phyloP scores from a whole-genome alignment of 805 yeast species.

The Wickerhamomyces hampshirensis region DNA sequence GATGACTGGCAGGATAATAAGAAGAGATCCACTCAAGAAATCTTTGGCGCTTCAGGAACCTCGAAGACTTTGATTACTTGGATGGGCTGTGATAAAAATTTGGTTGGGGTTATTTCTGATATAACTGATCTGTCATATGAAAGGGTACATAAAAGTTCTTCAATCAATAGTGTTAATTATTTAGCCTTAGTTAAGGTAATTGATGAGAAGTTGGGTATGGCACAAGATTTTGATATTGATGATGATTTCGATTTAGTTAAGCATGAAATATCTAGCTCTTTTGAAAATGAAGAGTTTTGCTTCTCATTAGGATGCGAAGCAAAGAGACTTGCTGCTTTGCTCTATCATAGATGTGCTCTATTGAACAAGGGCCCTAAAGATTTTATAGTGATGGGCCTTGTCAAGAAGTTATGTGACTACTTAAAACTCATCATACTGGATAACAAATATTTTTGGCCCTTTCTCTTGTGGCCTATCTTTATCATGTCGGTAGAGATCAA shows the following conservation, averaged over 20 bases:
- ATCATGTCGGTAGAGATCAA: constrained; percentile 4
- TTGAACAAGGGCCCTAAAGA: constrained; percentile 5
- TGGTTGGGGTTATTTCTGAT: constrained; percentile 7
- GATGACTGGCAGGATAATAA: constrained; percentile 6
- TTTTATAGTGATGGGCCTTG: not conserved
- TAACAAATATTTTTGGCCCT: constrained; percentile 5
- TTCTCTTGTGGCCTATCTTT: constrained; percentile 10
- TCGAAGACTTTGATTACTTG: constrained; percentile 3
- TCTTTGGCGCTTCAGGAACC: too few relatives aligned
- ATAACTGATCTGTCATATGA: constrained; percentile 8
- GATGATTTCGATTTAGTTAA: not conserved
- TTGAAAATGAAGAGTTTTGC: constrained; percentile 5
- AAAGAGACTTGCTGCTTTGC: constrained; percentile 5
- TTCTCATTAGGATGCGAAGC: constrained; percentile 8
- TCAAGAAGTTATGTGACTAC: constrained; percentile 1
- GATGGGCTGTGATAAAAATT: constrained; percentile 9
- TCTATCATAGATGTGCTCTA: constrained; percentile 5
- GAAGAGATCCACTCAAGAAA: too few relatives aligned
- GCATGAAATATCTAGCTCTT: too few relatives aligned
- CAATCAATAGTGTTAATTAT: not conserved
- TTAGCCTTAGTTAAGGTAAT: not conserved
- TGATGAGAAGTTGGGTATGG: not conserved
- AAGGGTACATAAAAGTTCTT: constrained; percentile 1
- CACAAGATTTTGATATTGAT: not conserved
- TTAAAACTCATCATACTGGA: constrained; percentile 5